Percentiles rank a stretch among this genome's conserved stretches.
These are phyloP conservation scores for Pouteria glomerata DNA, from an alignment of 148 eudicot genomes.

Conservation along the genomic window DNA sequence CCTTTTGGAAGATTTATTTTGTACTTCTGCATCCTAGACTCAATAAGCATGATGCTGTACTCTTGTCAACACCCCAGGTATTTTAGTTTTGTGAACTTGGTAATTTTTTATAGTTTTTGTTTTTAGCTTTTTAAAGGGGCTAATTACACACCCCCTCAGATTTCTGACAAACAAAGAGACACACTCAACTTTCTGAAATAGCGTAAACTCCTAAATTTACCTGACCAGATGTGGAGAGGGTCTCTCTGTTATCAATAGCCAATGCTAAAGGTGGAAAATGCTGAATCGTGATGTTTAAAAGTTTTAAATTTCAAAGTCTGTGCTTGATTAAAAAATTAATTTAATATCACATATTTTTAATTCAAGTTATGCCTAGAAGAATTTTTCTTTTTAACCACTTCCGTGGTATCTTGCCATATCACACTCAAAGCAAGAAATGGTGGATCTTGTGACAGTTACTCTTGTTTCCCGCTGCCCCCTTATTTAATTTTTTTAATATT, in stretches of 20 bases:
- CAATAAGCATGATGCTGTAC: constrained; percentile 54
- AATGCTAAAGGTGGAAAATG: not conserved
- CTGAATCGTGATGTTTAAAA: not conserved
- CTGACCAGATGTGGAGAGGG: not conserved
- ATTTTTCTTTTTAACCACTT: too few relatives aligned
- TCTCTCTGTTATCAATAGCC: not conserved
- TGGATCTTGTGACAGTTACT: too few relatives aligned
- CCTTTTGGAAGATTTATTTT: constrained; percentile 95
- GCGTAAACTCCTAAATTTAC: not conserved
- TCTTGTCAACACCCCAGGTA: constrained; percentile 84
- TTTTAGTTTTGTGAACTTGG: constrained; percentile 5
- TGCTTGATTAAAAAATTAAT: not conserved
- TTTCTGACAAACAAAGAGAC: not conserved
- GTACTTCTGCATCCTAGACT: constrained; percentile 88
- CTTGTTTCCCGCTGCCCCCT: too few relatives aligned
- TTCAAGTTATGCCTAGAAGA: too few relatives aligned
- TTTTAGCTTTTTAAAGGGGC: not conserved
- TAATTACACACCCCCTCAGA: not conserved
- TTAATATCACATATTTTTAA: too few relatives aligned
- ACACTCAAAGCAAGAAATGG: too few relatives aligned
- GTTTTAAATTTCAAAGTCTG: not conserved
- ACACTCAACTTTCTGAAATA: too few relatives aligned
- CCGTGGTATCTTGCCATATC: too few relatives aligned
- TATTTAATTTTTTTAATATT: too few relatives aligned
- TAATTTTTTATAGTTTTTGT: not conserved